Conservation (phyloP, 768 basidiomycete species). For the Gautieria morchelliformis region DNA sequence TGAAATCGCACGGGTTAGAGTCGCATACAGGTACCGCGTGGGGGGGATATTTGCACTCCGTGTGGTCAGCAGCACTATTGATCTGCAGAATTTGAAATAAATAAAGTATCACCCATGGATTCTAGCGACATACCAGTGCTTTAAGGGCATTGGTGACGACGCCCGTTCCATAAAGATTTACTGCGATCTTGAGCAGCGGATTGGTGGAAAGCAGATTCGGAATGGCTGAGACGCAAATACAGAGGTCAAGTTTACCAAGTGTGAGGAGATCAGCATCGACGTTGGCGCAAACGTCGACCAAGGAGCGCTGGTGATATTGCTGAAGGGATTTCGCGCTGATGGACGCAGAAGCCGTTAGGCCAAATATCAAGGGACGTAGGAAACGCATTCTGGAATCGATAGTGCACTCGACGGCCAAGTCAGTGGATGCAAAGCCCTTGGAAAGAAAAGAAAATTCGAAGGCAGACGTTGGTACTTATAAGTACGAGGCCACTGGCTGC, state of each 20-base stretch:
- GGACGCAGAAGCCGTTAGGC: background rate
- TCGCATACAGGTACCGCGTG: slow-evolving; percentile 30
- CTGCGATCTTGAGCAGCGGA: slow-evolving; percentile 20
- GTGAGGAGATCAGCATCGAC: slow-evolving; percentile 21
- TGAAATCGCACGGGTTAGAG: slow-evolving; percentile 34
- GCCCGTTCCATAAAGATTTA: slow-evolving; percentile 21
- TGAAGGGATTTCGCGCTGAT: background rate
- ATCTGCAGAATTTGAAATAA: slow-evolving; percentile 15
- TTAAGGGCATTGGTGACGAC: slow-evolving; percentile 24
- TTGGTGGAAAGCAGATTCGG: slow-evolving; percentile 26
- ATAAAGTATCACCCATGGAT: background rate
- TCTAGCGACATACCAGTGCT: slow-evolving; percentile 22
- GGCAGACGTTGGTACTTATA: too few relatives aligned
- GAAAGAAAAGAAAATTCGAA: too few relatives aligned
- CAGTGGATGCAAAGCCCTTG: too few relatives aligned
- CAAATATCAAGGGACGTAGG: background rate
- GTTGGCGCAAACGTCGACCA: slow-evolving; percentile 31
- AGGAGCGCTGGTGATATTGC: slow-evolving; percentile 1
- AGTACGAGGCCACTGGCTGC: too few relatives aligned
- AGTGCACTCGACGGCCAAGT: too few relatives aligned
- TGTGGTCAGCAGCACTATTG: slow-evolving; percentile 9
- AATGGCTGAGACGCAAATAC: slow-evolving; percentile 34
- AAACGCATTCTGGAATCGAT: too few relatives aligned
- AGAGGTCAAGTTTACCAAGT: slow-evolving; percentile 23
- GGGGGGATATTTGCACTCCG: slow-evolving; percentile 29